phyloP scores from a whole-genome alignment of 2,329 filamentous ascomycete species.

The Paecilomyces sp. region DNA sequence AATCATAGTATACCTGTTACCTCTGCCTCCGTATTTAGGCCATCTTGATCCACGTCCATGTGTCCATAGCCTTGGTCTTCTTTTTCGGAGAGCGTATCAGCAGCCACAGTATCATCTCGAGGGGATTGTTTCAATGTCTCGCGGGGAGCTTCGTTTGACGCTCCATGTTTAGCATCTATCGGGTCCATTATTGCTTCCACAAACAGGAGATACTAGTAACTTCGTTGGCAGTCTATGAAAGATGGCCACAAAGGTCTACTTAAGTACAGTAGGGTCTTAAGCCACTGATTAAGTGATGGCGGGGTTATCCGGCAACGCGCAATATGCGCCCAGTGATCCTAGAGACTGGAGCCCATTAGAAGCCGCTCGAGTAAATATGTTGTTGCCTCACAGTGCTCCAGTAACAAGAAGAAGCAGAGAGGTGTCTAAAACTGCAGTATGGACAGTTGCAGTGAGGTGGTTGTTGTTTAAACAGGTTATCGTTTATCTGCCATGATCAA shows the following conservation, averaged over 20 bases:
- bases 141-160: neutral
- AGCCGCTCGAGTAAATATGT: neutral
- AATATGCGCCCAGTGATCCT: neutral
- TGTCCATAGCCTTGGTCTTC: slow-evolving; percentile 48
- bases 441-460: neutral
- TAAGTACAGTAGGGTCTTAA: neutral
- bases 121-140: neutral
- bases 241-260: neutral
- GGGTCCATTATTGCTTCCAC: neutral
- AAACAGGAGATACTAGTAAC: neutral
- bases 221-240: neutral
- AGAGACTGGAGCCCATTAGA: neutral
- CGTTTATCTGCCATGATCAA: neutral
- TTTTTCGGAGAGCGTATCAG: slow-evolving; percentile 14
- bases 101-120: slow-evolving; percentile 3
- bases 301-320: neutral
- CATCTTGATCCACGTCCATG: slow-evolving; percentile 54
- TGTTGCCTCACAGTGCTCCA: neutral
- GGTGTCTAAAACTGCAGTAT: neutral
- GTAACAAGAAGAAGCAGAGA: neutral
- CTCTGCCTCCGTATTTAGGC: slow-evolving; percentile 55
- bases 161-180: neutral
- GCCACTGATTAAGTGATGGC: neutral
- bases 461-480: neutral
- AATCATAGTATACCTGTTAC: slow-evolving; percentile 42